These are phyloP conservation scores for Boletales sp. DNA, from an alignment of 768 basidiomycete genomes.

Conservation along the genomic window DNA sequence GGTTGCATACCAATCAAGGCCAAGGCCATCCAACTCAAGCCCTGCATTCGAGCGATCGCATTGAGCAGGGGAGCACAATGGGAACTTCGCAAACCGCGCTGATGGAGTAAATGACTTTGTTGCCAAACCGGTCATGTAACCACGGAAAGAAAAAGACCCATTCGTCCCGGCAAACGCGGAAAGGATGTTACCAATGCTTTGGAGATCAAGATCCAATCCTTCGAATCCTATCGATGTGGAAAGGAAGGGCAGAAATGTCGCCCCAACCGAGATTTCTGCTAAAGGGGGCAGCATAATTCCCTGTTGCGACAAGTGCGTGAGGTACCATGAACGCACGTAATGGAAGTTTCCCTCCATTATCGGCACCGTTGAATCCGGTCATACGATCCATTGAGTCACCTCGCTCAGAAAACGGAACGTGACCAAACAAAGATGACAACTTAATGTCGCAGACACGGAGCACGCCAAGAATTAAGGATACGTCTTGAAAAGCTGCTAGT, in stretches of 20 bases:
- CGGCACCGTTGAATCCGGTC: slow-evolving; percentile 32
- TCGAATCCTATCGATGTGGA: slow-evolving; percentile 69
- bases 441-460: slow-evolving; percentile 63
- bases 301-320: slow-evolving; percentile 55
- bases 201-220: slow-evolving; percentile 67
- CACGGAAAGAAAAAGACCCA: slow-evolving; percentile 64
- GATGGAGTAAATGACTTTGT: slow-evolving; percentile 53
- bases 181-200: slow-evolving; percentile 62
- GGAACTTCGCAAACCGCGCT: slow-evolving; percentile 52
- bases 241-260: slow-evolving; percentile 67
- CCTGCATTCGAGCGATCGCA: slow-evolving; percentile 46
- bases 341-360: too few species aligned
- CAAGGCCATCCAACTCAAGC: slow-evolving; percentile 48
- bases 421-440: slow-evolving; percentile 47
- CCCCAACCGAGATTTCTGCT: slow-evolving; percentile 62
- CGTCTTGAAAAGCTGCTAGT: slow-evolving; percentile 51
- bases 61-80: slow-evolving; percentile 54
- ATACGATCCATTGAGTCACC: slow-evolving; percentile 30
- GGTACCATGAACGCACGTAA: slow-evolving; percentile 50
- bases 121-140: slow-evolving; percentile 59
- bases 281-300: slow-evolving; percentile 68
- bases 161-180: slow-evolving; percentile 59
- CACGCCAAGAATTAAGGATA: slow-evolving; percentile 79
- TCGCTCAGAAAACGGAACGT: slow-evolving; percentile 56
- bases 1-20: slow-evolving; percentile 47